Evolutionary conservation across 2,329 filamentous ascomycete genomes (phyloP).

Genomic region (Diplocarpon mali): DNA sequence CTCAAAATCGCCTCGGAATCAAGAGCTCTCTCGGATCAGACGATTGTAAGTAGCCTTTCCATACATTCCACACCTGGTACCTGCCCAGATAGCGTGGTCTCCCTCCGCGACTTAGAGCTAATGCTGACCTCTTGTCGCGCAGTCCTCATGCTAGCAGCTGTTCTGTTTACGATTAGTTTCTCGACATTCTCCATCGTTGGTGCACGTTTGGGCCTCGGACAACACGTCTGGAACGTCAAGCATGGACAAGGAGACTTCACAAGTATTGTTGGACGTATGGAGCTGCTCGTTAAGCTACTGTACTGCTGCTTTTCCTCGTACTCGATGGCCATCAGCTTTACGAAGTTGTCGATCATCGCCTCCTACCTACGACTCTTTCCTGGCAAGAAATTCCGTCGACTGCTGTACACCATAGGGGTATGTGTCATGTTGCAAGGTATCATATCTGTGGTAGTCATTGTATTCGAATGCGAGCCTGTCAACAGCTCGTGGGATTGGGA

Average conservation of each 20-base stretch:
- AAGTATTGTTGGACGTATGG: neutral
- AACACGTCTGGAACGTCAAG: conserved; percentile 8
- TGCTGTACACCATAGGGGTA: neutral
- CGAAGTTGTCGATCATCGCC: conserved; percentile 9
- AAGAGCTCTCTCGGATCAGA: conserved; percentile 2
- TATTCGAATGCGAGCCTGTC: conserved; percentile 6
- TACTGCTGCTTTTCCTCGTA: conserved; percentile 7
- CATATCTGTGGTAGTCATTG: conserved; percentile 1
- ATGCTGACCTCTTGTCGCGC: neutral
- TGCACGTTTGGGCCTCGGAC: conserved; percentile 4
- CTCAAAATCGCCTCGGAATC: neutral
- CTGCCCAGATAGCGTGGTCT: neutral
- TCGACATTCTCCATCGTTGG: conserved; percentile 5
- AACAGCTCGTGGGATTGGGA: conserved; percentile 6
- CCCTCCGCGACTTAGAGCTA: neutral
- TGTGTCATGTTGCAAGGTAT: conserved; percentile 1
- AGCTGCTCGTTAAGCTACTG: neutral
- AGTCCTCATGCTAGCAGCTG: neutral
- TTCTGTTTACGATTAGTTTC: neutral
- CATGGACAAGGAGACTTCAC: neutral
- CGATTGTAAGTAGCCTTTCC: conserved; percentile 6
- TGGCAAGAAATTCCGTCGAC: neutral
- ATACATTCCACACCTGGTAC: neutral
- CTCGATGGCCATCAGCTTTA: conserved; percentile 3
- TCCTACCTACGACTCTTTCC: conserved; percentile 9